phyloP scores from a whole-genome alignment of 2,329 filamentous ascomycete species.

The Fusarium concolor region DNA sequence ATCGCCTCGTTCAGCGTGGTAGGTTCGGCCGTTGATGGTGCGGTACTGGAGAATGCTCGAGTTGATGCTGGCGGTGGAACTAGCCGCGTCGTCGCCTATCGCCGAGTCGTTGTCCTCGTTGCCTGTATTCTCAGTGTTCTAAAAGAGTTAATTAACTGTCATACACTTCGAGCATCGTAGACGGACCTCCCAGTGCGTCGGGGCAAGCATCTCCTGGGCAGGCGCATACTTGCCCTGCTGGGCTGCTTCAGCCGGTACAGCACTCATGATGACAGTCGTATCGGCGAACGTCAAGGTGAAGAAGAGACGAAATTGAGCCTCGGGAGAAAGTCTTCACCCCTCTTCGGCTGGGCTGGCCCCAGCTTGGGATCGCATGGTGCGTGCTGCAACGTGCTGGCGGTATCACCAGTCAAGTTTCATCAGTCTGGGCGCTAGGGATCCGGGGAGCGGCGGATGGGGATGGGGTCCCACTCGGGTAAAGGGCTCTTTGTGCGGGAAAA shows the following conservation, averaged over 20 bases:
- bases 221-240: background rate
- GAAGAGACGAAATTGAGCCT: background rate
- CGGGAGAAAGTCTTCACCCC: background rate
- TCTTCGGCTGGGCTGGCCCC: conserved; percentile 16
- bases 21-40: conserved; percentile 38
- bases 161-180: background rate
- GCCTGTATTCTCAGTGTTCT: conserved; percentile 8
- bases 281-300: no score
- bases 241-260: background rate
- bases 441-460: conserved; percentile 6
- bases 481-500: background rate
- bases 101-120: conserved; percentile 27
- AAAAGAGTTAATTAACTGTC: background rate
- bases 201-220: conserved; percentile 20
- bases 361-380: conserved; percentile 10
- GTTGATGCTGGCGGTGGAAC: conserved; percentile 33
- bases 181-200: conserved; percentile 37
- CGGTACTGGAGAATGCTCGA: conserved; percentile 38
- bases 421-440: conserved; percentile 1
- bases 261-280: conserved; percentile 9
- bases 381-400: background rate
- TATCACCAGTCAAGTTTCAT: background rate
- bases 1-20: conserved; percentile 37
- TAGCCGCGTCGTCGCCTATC: conserved; percentile 20
- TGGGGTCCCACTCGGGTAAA: background rate